phyloP scores from a whole-genome alignment of 164 flowering plant species.

The Vitis vinifera region DNA sequence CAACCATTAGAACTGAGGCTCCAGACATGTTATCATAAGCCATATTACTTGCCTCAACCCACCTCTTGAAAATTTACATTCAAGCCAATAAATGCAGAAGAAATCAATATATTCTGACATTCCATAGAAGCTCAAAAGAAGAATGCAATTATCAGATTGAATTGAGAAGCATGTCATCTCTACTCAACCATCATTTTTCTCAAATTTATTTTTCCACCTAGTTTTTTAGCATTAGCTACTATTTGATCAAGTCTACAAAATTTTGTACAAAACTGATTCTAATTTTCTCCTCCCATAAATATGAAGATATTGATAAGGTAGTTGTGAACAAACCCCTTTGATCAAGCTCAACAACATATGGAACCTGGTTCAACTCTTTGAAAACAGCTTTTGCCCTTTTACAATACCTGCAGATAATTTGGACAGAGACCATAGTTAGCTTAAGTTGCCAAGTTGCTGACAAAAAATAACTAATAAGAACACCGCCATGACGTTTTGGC shows the following conservation, averaged over 20 bases:
- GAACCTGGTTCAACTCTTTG: conserved; percentile 70
- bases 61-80: too few relatives aligned
- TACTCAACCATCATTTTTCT: background rate
- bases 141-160: background rate
- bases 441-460: too few relatives aligned
- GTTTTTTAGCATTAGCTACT: background rate
- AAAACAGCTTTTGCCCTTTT: conserved; percentile 84
- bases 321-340: conserved; percentile 63
- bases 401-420: conserved; percentile 63
- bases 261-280: background rate
- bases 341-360: conserved; percentile 85
- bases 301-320: background rate
- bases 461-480: too few relatives aligned
- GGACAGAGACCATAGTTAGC: background rate
- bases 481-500: too few relatives aligned
- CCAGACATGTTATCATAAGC: too few relatives aligned
- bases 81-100: too few relatives aligned
- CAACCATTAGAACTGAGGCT: too few relatives aligned
- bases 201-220: background rate
- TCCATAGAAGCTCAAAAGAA: too few relatives aligned
- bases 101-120: too few relatives aligned
- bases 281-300: background rate
- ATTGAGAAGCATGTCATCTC: background rate
- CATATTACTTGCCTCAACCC: too few relatives aligned
- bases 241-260: background rate